Evolutionary conservation across 2,329 filamentous ascomycete species (phyloP).

Genomic region (Colletotrichum neosansevieriae): DNA sequence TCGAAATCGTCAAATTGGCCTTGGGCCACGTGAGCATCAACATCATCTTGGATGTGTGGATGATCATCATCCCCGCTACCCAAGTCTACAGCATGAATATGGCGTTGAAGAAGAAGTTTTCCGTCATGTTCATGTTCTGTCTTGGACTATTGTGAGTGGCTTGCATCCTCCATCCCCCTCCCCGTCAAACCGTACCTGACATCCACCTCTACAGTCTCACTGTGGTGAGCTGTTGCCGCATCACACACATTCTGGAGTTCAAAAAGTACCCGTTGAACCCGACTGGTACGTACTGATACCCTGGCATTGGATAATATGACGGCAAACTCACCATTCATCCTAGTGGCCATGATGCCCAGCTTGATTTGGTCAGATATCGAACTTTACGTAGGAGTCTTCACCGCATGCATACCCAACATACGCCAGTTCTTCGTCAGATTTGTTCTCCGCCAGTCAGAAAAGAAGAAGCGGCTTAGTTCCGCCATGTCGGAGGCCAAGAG

Average conservation of each 20-base stretch:
- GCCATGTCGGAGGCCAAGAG: background rate
- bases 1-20: conserved; percentile 2
- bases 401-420: conserved; percentile 31
- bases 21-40: conserved; percentile 25
- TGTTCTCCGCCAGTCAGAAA: conserved; percentile 22
- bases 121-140: conserved; percentile 26
- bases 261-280: conserved; percentile 17
- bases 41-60: conserved; percentile 29
- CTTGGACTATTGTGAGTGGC: conserved; percentile 31
- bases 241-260: conserved; percentile 19
- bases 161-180: rapidly evolving
- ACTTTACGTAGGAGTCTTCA: conserved; percentile 26
- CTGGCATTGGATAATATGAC: background rate
- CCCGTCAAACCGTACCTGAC: background rate
- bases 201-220: background rate
- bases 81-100: conserved; percentile 30
- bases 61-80: conserved; percentile 18
- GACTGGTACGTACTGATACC: conserved; percentile 14
- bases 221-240: conserved; percentile 6
- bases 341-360: conserved; percentile 30
- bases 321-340: rapidly evolving
- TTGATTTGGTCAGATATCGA: conserved; percentile 30
- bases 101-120: conserved; percentile 23
- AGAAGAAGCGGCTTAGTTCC: conserved; percentile 24
- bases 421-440: conserved; percentile 36